phyloP scores from a whole-genome alignment of 805 yeast species.

The Wickerhamomyces mucosus region DNA sequence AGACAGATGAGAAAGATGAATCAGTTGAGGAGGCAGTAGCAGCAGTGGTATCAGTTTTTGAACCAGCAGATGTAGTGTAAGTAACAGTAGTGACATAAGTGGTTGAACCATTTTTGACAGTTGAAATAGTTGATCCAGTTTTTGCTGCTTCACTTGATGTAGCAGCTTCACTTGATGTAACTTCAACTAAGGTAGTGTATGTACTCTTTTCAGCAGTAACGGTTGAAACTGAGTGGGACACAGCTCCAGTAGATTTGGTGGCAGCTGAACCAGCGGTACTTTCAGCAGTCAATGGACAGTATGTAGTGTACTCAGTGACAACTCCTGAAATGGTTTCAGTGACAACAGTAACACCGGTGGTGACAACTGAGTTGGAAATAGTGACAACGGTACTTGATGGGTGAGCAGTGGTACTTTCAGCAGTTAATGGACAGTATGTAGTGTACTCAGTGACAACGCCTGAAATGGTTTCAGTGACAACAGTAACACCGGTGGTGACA shows the following conservation, averaged over 20 bases:
- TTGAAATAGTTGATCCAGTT: no score
- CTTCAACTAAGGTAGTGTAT: neutral
- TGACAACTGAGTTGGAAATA: no score
- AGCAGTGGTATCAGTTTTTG: no score
- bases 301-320: slow-evolving; percentile 24
- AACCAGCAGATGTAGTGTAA: slow-evolving; percentile 3
- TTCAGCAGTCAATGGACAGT: slow-evolving; percentile 15
- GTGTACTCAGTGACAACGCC: neutral
- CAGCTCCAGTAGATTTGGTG: slow-evolving; percentile 3
- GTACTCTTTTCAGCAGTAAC: slow-evolving; percentile 1
- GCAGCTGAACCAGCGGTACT: slow-evolving; percentile 3
- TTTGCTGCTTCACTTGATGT: no score
- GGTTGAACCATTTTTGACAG: no score
- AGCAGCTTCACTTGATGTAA: no score
- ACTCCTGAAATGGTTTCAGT: neutral
- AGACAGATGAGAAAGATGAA: no score
- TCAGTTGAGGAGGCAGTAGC: no score
- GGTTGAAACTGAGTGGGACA: slow-evolving; percentile 1
- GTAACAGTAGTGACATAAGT: slow-evolving; percentile 7
- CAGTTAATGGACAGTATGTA: slow-evolving; percentile 1
- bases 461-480: slow-evolving; percentile 15
- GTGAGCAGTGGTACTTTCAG: slow-evolving; percentile 3
- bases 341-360: slow-evolving; percentile 1
- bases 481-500: slow-evolving; percentile 20
- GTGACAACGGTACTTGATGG: neutral